Evolutionary conservation across 192 early-diverging fungal species (phyloP).

Genomic region (Rhizoclosmatium globosum): DNA sequence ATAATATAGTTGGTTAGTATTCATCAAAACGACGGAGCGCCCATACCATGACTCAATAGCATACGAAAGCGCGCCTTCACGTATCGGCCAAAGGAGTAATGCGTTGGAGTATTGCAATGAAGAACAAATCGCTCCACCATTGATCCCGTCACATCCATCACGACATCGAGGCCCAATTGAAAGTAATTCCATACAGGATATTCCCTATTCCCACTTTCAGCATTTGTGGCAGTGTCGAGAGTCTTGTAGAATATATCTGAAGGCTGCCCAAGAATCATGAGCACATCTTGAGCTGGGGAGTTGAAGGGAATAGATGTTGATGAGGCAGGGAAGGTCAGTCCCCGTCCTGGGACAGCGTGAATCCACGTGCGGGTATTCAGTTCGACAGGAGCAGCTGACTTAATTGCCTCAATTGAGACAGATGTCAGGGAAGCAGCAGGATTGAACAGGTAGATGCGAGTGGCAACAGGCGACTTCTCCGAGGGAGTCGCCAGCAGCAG

Average conservation of each 20-base stretch:
- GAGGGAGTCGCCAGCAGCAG: constrained; percentile 23
- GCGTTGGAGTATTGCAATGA: constrained; percentile 2
- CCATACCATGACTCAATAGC: constrained; percentile 15
- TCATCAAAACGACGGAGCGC: background rate
- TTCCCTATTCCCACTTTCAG: background rate
- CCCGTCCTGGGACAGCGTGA: constrained; percentile 18
- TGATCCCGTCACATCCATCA: background rate
- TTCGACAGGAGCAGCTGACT: background rate
- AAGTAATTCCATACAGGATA: constrained; percentile 25
- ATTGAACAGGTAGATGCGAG: constrained; percentile 31
- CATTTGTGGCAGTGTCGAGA: background rate
- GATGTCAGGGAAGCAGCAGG: background rate
- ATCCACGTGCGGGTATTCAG: background rate
- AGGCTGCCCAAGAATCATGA: background rate
- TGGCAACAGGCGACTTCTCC: background rate
- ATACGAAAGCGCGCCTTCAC: background rate
- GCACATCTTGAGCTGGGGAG: constrained; percentile 8
- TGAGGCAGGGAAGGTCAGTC: background rate
- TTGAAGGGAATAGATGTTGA: background rate
- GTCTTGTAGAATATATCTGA: constrained; percentile 9
- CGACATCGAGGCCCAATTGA: constrained; percentile 23
- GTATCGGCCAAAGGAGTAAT: constrained; percentile 15
- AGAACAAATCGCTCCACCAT: constrained; percentile 1
- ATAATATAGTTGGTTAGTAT: no score
- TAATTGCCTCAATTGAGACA: constrained; percentile 5